These are phyloP conservation scores for Pulicaria dysenterica DNA, from an alignment of 129 eudicot species.

Conservation along the genomic window DNA sequence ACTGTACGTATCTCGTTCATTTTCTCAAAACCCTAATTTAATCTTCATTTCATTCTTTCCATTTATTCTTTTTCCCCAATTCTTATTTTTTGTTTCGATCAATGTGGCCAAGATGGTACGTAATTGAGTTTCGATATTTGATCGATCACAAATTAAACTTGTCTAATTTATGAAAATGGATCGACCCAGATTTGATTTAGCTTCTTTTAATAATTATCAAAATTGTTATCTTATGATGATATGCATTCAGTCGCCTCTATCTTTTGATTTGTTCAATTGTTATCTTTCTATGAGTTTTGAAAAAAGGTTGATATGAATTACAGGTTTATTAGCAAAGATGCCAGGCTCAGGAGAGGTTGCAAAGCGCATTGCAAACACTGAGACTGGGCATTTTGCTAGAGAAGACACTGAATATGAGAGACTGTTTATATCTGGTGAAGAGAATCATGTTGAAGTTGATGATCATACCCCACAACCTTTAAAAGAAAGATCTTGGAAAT, in stretches of 20 bases:
- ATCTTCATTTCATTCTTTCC: neutral
- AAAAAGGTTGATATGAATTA: conserved; percentile 10
- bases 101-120: neutral
- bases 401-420: conserved; percentile 73
- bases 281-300: no score
- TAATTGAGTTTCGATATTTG: neutral
- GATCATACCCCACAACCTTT: conserved; percentile 34
- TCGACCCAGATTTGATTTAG: no score
- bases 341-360: conserved; percentile 50
- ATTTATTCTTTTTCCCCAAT: neutral
- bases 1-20: conserved; percentile 15
- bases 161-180: neutral
- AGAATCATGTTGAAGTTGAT: conserved; percentile 43
- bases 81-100: neutral
- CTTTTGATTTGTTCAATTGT: neutral
- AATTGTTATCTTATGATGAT: neutral
- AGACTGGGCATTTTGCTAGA: conserved; percentile 41
- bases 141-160: neutral
- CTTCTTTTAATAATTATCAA: neutral
- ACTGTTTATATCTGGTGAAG: conserved; percentile 59
- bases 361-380: conserved; percentile 33
- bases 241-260: neutral
- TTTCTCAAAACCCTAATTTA: conserved; percentile 7
- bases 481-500: conserved; percentile 43
- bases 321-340: conserved; percentile 54